Base-by-base conservation (phyloP, 2,329 filamentous ascomycete species). In the Arthrocladium fulminans region DNA sequence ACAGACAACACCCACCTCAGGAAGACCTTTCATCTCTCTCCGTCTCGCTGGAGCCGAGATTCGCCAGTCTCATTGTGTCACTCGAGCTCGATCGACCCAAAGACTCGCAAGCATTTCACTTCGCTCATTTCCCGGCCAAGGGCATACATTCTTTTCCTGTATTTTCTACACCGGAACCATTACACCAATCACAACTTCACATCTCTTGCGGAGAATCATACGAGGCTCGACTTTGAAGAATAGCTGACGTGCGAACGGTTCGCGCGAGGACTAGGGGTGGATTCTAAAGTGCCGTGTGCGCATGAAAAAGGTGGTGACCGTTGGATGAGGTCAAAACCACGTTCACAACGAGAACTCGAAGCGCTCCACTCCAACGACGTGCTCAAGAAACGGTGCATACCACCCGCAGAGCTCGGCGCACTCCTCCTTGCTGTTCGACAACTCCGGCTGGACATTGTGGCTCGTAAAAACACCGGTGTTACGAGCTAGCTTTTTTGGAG, bases 121-220 rank as follows among this genome's bases (percentile, higher is more conserved):
- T 39, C 32, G 30, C 23, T 27, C 32, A 39, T 47, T 27, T 32
- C 32, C 34, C 44, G 44, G 44, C 44, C 44, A 47, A 39, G 32
- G 27, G 44, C 44, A 38, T 47, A 39, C 44, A 39, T 29, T 47
- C 34, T 39, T 46, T 46, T 19, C 22, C 34, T 47, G 43, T 22
- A 23, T 45, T 37, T 45, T 19, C 29, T 37, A 23, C 32, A 35
- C 37, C 17, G 6, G 37, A 40, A 40, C 9, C n/a, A 40, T 22
- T 40, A 22, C 37, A n/a, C 32, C 13, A 9, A 15, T n/a, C 7
- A 35, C 32, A 5, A 15, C 32, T 35, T 35, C 9, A 40, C 4
- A 10, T 22, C 34, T 37, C 7, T n/a, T 6, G 13, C 34, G 8
- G 34, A 15, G 17, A 15, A 6, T 37, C 34, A 8, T n/a, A 19